These are phyloP conservation scores for Blepharisma japonicum DNA, from an alignment of 73 alveolate genomes.

Conservation along the genomic window DNA sequence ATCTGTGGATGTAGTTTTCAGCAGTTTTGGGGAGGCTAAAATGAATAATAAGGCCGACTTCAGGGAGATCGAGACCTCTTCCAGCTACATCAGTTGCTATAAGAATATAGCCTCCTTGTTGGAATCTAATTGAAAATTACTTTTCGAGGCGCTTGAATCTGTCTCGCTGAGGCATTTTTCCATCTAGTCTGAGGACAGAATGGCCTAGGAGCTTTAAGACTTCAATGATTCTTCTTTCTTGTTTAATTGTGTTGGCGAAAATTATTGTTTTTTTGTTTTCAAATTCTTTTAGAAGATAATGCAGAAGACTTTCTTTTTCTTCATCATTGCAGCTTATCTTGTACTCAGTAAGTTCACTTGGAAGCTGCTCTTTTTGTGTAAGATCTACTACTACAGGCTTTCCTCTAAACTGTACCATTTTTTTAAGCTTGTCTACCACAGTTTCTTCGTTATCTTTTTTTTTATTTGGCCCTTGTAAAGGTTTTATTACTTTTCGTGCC, in stretches of 20 bases:
- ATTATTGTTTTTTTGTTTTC: constrained; percentile 66
- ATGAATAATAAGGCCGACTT: constrained; percentile 89
- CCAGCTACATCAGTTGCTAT: constrained; percentile 98
- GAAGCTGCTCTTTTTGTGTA: constrained; percentile 60
- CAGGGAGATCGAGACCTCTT: constrained; percentile 95
- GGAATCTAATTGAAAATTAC: background rate
- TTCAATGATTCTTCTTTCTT: constrained; percentile 77
- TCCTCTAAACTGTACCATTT: constrained; percentile 32
- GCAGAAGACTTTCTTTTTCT: constrained; percentile 71
- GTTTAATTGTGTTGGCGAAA: constrained; percentile 88
- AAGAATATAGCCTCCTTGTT: constrained; percentile 58
- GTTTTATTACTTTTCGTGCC: constrained; percentile 42
- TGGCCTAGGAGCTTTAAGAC: constrained; percentile 65
- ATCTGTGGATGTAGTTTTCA: constrained; percentile 93
- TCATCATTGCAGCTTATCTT: constrained; percentile 55
- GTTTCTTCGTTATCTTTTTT: constrained; percentile 36
- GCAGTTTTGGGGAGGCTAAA: constrained; percentile 89
- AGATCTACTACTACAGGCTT: constrained; percentile 66
- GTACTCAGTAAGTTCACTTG: constrained; percentile 45
- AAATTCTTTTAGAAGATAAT: constrained; percentile 60
- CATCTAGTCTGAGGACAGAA: constrained; percentile 68
- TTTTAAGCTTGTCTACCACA: constrained; percentile 30
- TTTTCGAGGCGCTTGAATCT: constrained; percentile 71
- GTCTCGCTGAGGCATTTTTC: constrained; percentile 86
- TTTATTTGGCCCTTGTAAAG: constrained; percentile 21